phyloP scores from a whole-genome alignment of 2,329 filamentous ascomycete genomes.

The Alternaria triticimaculans region DNA sequence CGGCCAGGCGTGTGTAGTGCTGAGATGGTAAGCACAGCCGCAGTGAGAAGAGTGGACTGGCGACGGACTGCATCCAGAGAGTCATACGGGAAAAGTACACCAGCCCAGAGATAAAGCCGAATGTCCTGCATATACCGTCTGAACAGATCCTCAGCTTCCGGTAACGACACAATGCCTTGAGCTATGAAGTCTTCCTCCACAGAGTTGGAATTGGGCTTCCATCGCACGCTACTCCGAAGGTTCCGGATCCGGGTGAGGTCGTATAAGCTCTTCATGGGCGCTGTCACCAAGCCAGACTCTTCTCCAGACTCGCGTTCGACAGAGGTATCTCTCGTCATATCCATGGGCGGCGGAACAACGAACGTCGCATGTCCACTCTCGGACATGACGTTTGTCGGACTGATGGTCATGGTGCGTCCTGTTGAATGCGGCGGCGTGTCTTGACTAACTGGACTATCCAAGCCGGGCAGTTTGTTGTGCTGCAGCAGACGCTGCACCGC shows the following conservation, averaged over 20 bases:
- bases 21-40: slow-evolving; percentile 39
- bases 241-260: slow-evolving; percentile 44
- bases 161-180: slow-evolving; percentile 34
- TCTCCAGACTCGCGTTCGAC: slow-evolving; percentile 37
- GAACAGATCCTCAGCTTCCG: slow-evolving; percentile 41
- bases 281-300: slow-evolving; percentile 35
- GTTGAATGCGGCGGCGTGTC: slow-evolving; percentile 19
- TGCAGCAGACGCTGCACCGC: slow-evolving; percentile 38
- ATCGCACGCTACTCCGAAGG: slow-evolving; percentile 35
- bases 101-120: slow-evolving; percentile 43
- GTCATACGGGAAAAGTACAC: slow-evolving; percentile 38
- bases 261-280: slow-evolving; percentile 46
- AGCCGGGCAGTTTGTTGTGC: slow-evolving; percentile 34
- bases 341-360: slow-evolving; percentile 39
- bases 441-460: slow-evolving; percentile 20
- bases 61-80: slow-evolving; percentile 38
- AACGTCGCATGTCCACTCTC: slow-evolving; percentile 32
- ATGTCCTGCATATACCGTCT: slow-evolving; percentile 39
- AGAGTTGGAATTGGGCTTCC: slow-evolving; percentile 32
- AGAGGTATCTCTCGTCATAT: slow-evolving; percentile 44
- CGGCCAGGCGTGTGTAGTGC: slow-evolving; percentile 39
- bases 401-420: slow-evolving; percentile 23
- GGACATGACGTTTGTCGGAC: slow-evolving; percentile 32
- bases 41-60: slow-evolving; percentile 41
- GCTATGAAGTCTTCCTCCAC: slow-evolving; percentile 42